Percentiles rank a stretch among this genome's conserved stretches.
These are phyloP conservation scores for Carex sylvatica DNA, from an alignment of 202 grass and related monocot genomes.

Conservation along the genomic window DNA sequence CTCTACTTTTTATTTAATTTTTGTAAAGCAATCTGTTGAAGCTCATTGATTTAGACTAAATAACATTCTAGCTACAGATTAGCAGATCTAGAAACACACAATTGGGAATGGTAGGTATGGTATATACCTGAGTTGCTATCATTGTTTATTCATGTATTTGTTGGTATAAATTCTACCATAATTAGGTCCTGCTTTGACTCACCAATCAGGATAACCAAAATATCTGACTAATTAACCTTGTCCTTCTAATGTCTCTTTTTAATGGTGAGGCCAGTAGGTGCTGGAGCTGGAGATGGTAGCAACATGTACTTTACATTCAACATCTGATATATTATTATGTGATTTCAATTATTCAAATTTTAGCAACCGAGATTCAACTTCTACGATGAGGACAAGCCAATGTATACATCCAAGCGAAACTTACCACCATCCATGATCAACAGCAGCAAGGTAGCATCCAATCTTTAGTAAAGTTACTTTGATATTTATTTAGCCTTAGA, in stretches of 20 bases:
- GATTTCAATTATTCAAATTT: constrained; percentile 19
- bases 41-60: neutral
- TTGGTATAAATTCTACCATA: neutral
- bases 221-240: neutral
- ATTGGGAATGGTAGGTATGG: neutral
- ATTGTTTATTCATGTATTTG: neutral
- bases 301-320: neutral
- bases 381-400: constrained; percentile 22
- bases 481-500: no score
- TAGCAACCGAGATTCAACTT: constrained; percentile 87
- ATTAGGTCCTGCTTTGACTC: neutral
- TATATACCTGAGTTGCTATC: neutral
- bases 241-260: neutral
- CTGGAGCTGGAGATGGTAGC: neutral
- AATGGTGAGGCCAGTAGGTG: neutral
- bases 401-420: no score
- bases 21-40: neutral
- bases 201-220: neutral
- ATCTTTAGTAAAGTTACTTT: no score
- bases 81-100: neutral
- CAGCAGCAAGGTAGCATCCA: no score
- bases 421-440: no score
- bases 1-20: neutral
- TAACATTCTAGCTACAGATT: neutral
- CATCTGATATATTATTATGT: neutral